Base-by-base conservation (phyloP, 2,329 filamentous ascomycete species). In the Phoma sp. region DNA sequence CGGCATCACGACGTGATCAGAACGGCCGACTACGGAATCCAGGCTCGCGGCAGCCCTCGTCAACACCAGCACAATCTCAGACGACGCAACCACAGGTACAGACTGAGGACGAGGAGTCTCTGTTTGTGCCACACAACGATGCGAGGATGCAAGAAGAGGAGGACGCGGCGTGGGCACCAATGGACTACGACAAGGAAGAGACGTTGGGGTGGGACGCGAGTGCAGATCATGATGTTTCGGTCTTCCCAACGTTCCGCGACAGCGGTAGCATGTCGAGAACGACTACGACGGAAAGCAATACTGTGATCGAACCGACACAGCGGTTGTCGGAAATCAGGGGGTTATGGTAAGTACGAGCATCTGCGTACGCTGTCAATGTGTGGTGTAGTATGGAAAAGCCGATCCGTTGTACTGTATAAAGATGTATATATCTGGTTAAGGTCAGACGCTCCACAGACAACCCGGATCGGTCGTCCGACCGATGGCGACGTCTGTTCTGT, bases 181-280 rank as follows among this genome's bases (percentile, higher is more conserved):
- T 89, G 2, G 82, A 85, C 47, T 86, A 86, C 40, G 84, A 85
- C 6, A 87, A 88, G 27, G 84, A 86, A 49, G 85, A 87, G 44
- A 86, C 87, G 64, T 77, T 93, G 39, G 88, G 87, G 33, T 94
- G 90, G 90, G 88, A 92, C 73, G 82, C 87, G 46, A 89, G 84
- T 67, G 84, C 82, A 33, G 82, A 88, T 43, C 65, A 75, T 44
- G 72, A 74, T 36, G 60, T 63, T 38, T 69, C 65, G 1, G 68
- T 69, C 12, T 79, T 78, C 51, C 76, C 78, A 6, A 80, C 78
- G 0, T 78, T 82, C 51, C 72, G 76, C 8, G 80, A 81, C 57
- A 77, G 71, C 37, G 71, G 68, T 8, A 70, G 65, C 43, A 61
- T 66, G 36, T 59, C 69, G 27, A 57, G 63, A 49, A 63, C 63